These are phyloP conservation scores for Cicer pinnatifidum DNA, from an alignment of 306 rosid species.

Conservation along the genomic window DNA sequence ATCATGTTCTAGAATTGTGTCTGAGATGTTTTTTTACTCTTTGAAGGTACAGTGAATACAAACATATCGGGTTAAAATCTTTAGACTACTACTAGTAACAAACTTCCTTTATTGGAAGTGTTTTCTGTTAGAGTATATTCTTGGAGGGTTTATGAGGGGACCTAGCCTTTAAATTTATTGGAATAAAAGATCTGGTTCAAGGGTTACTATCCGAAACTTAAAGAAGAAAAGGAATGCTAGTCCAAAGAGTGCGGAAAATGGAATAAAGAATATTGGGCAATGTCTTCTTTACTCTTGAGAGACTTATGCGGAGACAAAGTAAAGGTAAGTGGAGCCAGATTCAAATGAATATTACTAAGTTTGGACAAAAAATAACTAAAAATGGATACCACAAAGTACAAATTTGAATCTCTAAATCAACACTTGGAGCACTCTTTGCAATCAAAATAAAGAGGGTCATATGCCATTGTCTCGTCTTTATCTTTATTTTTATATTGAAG, in stretches of 20 bases:
- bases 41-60: background rate
- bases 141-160: conserved; percentile 6
- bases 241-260: conserved; percentile 40
- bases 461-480: conserved; percentile 6
- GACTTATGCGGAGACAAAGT: conserved; percentile 28
- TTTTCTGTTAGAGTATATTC: background rate
- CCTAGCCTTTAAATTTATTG: conserved; percentile 16
- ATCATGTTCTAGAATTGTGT: no score
- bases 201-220: conserved; percentile 34
- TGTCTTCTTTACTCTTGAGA: conserved; percentile 39
- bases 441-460: conserved; percentile 37
- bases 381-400: no score
- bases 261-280: conserved; percentile 44
- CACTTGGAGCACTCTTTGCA: no score
- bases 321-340: conserved; percentile 41
- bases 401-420: no score
- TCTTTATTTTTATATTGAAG: background rate
- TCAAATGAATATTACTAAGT: background rate
- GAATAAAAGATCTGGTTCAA: conserved; percentile 38
- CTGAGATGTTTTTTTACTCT: conserved; percentile 23
- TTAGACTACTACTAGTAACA: conserved; percentile 21
- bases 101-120: background rate
- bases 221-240: conserved; percentile 45
- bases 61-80: background rate
- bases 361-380: no score